phyloP scores from a whole-genome alignment of 73 alveolate species.

The Paramecium sonneborni region DNA sequence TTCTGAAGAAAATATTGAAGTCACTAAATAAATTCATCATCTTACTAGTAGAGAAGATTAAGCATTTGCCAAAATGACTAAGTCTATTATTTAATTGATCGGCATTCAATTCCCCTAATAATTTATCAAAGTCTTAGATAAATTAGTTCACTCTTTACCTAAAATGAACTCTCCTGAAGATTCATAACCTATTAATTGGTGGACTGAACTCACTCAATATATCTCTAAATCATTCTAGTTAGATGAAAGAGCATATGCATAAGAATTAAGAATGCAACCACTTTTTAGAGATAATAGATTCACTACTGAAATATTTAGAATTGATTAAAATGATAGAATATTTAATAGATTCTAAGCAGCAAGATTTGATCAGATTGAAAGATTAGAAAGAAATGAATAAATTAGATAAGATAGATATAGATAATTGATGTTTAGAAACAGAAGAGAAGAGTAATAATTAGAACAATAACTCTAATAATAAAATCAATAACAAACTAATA shows the following conservation, averaged over 20 bases:
- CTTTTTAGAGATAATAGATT: not conserved
- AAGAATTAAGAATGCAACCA: not conserved
- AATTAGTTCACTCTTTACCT: not conserved
- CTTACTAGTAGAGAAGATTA: conserved; percentile 19
- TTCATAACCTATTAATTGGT: not conserved
- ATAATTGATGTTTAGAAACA: not conserved
- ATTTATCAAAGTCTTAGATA: not conserved
- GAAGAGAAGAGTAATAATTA: not conserved
- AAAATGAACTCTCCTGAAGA: not conserved
- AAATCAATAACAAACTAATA: not conserved
- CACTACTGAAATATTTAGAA: not conserved
- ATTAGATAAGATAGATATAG: not conserved
- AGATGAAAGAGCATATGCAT: not conserved
- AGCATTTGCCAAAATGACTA: conserved; percentile 26
- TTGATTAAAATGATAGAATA: not conserved
- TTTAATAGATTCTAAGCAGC: not conserved
- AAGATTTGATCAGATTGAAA: not conserved
- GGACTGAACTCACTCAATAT: conserved; percentile 8
- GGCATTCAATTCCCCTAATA: conserved; percentile 15
- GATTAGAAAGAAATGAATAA: not conserved
- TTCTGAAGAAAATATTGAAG: conserved; percentile 42
- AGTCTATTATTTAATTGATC: not conserved
- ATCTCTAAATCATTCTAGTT: not conserved
- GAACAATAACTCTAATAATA: not conserved
- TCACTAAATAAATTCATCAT: not conserved